Evolutionary conservation across 139 green algal species (phyloP).

Genomic region (Mychonastes homosphaera): DNA sequence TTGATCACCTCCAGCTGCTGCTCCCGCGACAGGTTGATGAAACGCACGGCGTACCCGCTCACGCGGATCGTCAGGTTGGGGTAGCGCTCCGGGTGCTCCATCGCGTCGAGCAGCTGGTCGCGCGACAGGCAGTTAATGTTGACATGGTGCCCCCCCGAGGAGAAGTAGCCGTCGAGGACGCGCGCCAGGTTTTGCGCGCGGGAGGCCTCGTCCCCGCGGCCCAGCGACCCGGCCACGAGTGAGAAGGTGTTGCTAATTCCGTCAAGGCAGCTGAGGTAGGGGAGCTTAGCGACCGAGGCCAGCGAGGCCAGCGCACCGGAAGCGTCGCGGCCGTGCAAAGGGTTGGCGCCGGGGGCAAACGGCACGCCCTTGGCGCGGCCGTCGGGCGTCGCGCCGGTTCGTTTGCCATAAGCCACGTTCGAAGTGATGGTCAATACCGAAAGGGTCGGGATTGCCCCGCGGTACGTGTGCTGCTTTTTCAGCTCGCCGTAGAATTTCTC

Average conservation of each 20-base stretch:
- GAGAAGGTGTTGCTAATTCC: conserved; percentile 58
- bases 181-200: conserved; percentile 41
- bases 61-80: conserved; percentile 68
- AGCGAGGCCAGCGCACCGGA: conserved; percentile 52
- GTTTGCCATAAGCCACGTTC: conserved; percentile 58
- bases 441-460: conserved; percentile 50
- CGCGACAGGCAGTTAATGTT: conserved; percentile 51
- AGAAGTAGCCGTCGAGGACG: conserved; percentile 65
- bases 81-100: conserved; percentile 65
- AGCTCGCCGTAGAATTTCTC: conserved; percentile 19
- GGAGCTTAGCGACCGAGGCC: conserved; percentile 34
- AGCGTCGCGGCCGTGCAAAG: conserved; percentile 52
- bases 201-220: conserved; percentile 11
- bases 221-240: conserved; percentile 23
- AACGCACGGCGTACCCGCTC: conserved; percentile 61
- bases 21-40: conserved; percentile 52
- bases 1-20: conserved; percentile 61
- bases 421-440: conserved; percentile 67
- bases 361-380: conserved; percentile 53
- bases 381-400: conserved; percentile 50
- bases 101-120: conserved; percentile 54
- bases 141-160: conserved; percentile 52
- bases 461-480: conserved; percentile 49
- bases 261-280: conserved; percentile 49
- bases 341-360: conserved; percentile 58